Evolutionary conservation across 1,139 yeast genomes (phyloP), one percentile per base, ranked within the genome.

Genomic region (Meyerozyma elateridarum): DNA sequence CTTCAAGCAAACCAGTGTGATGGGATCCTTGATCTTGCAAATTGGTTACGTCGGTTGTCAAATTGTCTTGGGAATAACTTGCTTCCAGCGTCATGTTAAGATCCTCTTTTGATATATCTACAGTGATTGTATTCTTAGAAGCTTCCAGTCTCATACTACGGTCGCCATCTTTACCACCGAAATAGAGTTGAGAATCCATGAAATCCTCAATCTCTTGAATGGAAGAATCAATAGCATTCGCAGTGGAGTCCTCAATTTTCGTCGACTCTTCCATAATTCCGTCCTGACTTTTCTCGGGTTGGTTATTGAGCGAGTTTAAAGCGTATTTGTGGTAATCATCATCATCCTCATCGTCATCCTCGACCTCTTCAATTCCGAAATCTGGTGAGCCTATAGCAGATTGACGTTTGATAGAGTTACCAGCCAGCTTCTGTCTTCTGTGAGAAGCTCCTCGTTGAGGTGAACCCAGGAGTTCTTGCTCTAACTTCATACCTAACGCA

Each of bases 181-280:
- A 30, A 30, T 48, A 42, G 20, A 62, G 45, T 35, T 63, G 66
- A 3, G 61, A 53, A 32, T 64, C 69, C 56, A 67, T 57, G 44
- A 61, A 58, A 32, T 56, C 60, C 37, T 65, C 70, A 29, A 67
- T 60, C 28, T 68, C 73, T 42, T 64, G 68, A 31, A 67, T 64
- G 1, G 71, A 64, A 4, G 60, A 44, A 31, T 64, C 52, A 16
- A 54, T 47, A 6, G 44, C 49, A 28, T 47, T 24, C 46, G 20
- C 19, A 24, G 28, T 20, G 12, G 25, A 26, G 27, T 31, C 22
- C 22, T 20, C 33, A 11, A 33, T 8, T 15, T 44, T 42, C 5
- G 54, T 47, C 5, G 56, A 49, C 22, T 51, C 54, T 9, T 44
- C 57, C 20, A 47, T 40, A 7, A 46, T 33, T 20, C 46, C 42